Conservation (phyloP, 192 early-diverging fungal species). For the Chytriomyces confervae region DNA sequence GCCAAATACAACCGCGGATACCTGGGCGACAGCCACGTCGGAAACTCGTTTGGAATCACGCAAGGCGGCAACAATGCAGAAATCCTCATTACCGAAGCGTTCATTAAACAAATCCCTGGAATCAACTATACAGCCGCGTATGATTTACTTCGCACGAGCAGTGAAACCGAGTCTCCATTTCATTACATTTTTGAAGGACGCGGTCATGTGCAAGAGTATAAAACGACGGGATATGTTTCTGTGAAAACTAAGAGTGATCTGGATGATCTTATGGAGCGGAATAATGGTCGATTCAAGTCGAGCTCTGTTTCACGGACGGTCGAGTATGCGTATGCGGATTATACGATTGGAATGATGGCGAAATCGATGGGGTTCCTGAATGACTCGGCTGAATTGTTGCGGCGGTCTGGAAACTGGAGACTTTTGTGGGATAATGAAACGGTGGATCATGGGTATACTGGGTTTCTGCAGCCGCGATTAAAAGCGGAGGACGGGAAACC, state of each 20-base stretch:
- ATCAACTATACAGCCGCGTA: constrained; percentile 34
- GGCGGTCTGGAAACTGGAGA: constrained; percentile 38
- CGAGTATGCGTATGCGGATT: constrained; percentile 46
- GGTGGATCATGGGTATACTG: constrained; percentile 22
- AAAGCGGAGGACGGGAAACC: not conserved
- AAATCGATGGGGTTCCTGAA: not conserved
- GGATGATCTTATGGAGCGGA: not conserved
- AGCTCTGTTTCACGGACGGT: constrained; percentile 35
- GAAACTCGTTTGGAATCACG: constrained; percentile 32
- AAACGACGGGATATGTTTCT: constrained; percentile 38
- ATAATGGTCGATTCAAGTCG: not conserved
- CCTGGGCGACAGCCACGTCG: constrained; percentile 4
- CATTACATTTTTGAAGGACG: constrained; percentile 26
- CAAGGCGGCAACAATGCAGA: constrained; percentile 43
- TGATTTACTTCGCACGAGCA: constrained; percentile 31
- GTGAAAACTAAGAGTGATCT: not conserved
- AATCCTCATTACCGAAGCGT: constrained; percentile 36
- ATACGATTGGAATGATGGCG: constrained; percentile 34
- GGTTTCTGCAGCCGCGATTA: constrained; percentile 35
- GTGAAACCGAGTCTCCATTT: not conserved
- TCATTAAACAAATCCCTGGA: constrained; percentile 30
- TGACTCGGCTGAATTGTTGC: not conserved
- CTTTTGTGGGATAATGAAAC: constrained; percentile 43
- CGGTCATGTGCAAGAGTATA: constrained; percentile 31
- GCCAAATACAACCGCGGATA: not conserved